A percentile compares a stretch with the other conserved stretches of the same genome.
Conservation (phyloP, 768 basidiomycete genomes). For the Russula sp. region DNA sequence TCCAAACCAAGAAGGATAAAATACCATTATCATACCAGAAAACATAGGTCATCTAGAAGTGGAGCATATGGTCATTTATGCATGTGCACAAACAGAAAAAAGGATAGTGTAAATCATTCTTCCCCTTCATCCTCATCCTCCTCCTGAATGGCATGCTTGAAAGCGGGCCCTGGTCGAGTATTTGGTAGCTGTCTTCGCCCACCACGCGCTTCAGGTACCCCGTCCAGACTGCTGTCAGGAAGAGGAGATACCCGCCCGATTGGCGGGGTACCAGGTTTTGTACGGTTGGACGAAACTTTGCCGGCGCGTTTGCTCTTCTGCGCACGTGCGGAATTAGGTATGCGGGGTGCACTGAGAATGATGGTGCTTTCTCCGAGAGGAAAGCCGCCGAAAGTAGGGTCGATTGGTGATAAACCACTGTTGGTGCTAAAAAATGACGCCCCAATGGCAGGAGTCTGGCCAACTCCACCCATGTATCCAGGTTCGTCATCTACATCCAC, state of each 20-base stretch:
- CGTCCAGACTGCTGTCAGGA: constrained; percentile 52
- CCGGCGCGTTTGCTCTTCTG: constrained; percentile 22
- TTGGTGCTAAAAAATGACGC: constrained; percentile 17
- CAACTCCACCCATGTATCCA: constrained; percentile 74
- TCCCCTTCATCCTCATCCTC: constrained; percentile 86
- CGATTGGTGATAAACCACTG: constrained; percentile 22
- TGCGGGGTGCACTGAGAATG: constrained; percentile 37
- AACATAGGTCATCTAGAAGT: constrained; percentile 19
- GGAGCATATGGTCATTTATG: constrained; percentile 15
- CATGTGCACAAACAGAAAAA: constrained; percentile 5
- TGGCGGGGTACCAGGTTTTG: constrained; percentile 57
- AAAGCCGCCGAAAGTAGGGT: constrained; percentile 20
- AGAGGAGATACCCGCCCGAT: constrained; percentile 59
- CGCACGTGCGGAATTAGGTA: constrained; percentile 20
- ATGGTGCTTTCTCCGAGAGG: constrained; percentile 16
- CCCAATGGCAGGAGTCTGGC: constrained; percentile 44
- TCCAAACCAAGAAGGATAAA: constrained; percentile 17
- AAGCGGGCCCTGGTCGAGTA: constrained; percentile 58
- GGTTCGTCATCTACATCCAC: constrained; percentile 84
- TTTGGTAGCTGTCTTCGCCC: constrained; percentile 68
- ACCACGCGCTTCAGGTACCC: constrained; percentile 47
- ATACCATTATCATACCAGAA: constrained; percentile 8
- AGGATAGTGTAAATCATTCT: constrained; percentile 13
- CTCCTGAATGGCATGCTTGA: constrained; percentile 71
- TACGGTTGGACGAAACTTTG: constrained; percentile 35